Base-by-base conservation (phyloP, 805 yeast genomes). In the Phaffomyces antillensis region DNA sequence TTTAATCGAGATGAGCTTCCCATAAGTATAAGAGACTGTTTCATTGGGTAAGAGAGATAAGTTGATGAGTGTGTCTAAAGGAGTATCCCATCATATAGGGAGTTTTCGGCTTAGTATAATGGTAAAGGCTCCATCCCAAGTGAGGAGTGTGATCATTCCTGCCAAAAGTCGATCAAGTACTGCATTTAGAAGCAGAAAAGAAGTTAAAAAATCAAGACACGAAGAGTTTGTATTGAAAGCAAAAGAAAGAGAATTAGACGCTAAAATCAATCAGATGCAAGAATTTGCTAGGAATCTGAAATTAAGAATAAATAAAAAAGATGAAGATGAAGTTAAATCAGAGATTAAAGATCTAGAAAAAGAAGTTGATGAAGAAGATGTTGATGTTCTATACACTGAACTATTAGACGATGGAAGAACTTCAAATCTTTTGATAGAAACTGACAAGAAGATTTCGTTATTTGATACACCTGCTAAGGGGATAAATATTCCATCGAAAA, bases 401-500 rank as follows among this genome's bases (percentile, higher is more conserved):
- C 13, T 41, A 20, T 31, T 44, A n/a, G 45, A 45, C 7, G 41
- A 41, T 11, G 44, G 28, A 7, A 30, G 24, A 12, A 28, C 7
- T 5, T 16, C 4, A 5, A 42, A n/a, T 15, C 38, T 36, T 13
- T 36, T 46, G 8, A 40, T 44, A 26, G 40, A 28, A 7, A 35
- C 39, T 1, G 18, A 23, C 20, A 36, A 13, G 11, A n/a, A 20
- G 2, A 28, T 52, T 5, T n/a, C 43, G 5, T 36, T 57, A n/a
- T 59, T 60, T 36, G 50, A 58, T 39, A 31, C 37, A 9, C 61
- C 62, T 1, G 59, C 63, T 15, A 41, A 42, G 15, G 58, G 59
- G 2, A 49, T 52, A 18, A 24, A 53, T 4, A 36, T 75, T 3
- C 76, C 77, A 0, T 53, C 51, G 1, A 28, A 62, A 0, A 59